phyloP scores from a whole-genome alignment of 208 protist species.

The Herpetomonas samuelpessoai region DNA sequence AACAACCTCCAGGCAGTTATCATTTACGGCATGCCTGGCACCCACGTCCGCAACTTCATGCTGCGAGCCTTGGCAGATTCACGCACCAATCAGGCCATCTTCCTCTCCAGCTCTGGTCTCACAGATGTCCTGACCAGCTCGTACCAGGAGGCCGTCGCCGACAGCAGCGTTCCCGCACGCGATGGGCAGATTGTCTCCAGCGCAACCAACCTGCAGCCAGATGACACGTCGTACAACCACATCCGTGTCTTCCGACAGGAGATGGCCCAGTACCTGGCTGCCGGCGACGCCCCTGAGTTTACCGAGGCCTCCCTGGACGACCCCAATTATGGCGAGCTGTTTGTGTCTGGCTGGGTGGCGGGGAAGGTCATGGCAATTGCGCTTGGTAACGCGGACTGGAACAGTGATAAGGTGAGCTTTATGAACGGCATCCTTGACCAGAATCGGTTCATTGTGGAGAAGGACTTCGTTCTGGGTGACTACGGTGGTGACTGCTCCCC shows the following conservation, averaged over 20 bases:
- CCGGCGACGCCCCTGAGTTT: conserved; percentile 18
- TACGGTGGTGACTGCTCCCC: conserved; percentile 34
- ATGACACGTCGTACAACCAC: conserved; percentile 14
- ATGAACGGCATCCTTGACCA: conserved; percentile 30
- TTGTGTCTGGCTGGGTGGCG: conserved; percentile 39
- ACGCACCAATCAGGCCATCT: conserved; percentile 22
- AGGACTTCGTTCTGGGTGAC: conserved; percentile 52
- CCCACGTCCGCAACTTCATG: conserved; percentile 32
- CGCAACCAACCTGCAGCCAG: conserved; percentile 28
- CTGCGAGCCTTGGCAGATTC: conserved; percentile 16
- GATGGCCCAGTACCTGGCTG: conserved; percentile 35
- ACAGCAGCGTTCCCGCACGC: conserved; percentile 1
- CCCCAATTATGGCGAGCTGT: conserved; percentile 16
- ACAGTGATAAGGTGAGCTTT: conserved; percentile 13
- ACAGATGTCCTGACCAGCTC: conserved; percentile 16
- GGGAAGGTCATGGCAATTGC: conserved; percentile 23
- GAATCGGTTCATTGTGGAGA: conserved; percentile 46
- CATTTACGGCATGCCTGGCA: conserved; percentile 17
- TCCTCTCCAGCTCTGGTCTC: conserved; percentile 22
- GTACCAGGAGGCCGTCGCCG: conserved; percentile 14
- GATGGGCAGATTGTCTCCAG: conserved; percentile 36
- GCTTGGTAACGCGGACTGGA: conserved; percentile 10
- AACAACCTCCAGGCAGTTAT: conserved; percentile 42
- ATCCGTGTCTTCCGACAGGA: conserved; percentile 30
- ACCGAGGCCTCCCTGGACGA: conserved; percentile 6